Evolutionary conservation across 2,329 filamentous ascomycete genomes (phyloP), one percentile per base, ranked within the genome.

Genomic region (Amylocarpus encephaloides): DNA sequence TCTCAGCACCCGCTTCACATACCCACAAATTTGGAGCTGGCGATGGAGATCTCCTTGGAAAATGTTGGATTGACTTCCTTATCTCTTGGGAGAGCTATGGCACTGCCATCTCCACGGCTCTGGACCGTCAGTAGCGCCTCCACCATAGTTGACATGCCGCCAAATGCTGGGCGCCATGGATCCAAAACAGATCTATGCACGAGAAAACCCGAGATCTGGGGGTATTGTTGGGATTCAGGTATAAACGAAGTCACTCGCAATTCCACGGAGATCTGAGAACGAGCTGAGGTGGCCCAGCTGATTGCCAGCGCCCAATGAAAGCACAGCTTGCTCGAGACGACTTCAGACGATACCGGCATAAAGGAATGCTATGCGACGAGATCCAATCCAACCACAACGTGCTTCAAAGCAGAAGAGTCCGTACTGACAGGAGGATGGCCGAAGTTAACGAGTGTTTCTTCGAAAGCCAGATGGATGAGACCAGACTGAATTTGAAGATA

Each of bases 191-290:
- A 11, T 10, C 30, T n/a, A 9, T 16, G 29, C 29, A 26, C 30
- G 15, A 19, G 16, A 33, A 33, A 34, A 12, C 30, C 22, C 16
- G 30, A 32, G 29, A 32, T 13, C 15, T 40, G 11, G 30, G 42
- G 15, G 22, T 34, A 19, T 41, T 41, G 13, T 35, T 33, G 13
- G 32, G 19, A 15, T 42, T 40, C 30, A 16, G 18, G 16, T 33
- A 38, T 43, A 43, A 48, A 48, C 18, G 15, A 15, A 43, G 22
- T 26, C 39, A 26, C 22, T 43, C 39, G 18, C 38, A n/a, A 38
- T 48, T 48, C 46, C 46, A 48, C 46, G 46, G 46, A 48, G 46
- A 48, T 48, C 38, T 43, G 5, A 26, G 22, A 26, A 26, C 22
- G 22, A 26, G 22, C 7, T 7, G 22, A 26, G 22, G 22, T 26